These are phyloP conservation scores for Botrytis sinoallii DNA, from an alignment of 2,329 filamentous ascomycete genomes.

Conservation along the genomic window DNA sequence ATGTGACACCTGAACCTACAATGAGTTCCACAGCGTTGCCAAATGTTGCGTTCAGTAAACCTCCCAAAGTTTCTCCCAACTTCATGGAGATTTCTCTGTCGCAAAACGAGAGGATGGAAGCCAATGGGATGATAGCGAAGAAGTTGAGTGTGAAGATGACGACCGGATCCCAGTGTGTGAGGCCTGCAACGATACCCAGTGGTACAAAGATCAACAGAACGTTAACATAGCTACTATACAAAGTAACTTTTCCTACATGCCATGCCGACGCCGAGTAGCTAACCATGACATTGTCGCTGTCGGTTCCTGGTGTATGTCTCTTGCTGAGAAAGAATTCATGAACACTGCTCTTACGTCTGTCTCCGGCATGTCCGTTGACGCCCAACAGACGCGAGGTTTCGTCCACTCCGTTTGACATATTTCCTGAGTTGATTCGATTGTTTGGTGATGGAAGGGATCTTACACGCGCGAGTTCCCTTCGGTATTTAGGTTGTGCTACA, in stretches of 20 bases:
- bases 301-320: conserved; percentile 32
- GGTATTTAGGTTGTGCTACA: conserved; percentile 26
- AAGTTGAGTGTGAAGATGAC: conserved; percentile 58
- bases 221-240: conserved; percentile 57
- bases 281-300: conserved; percentile 30
- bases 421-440: neutral
- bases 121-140: conserved; percentile 57
- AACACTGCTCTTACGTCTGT: conserved; percentile 23
- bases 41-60: conserved; percentile 49
- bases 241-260: conserved; percentile 33
- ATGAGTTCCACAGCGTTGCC: conserved; percentile 56
- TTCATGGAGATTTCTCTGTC: conserved; percentile 44
- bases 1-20: conserved; percentile 31
- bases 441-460: conserved; percentile 3
- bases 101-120: conserved; percentile 43
- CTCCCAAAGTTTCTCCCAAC: conserved; percentile 56
- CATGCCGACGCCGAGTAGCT: conserved; percentile 27
- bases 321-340: conserved; percentile 31
- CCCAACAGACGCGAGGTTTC: conserved; percentile 29
- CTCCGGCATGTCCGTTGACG: conserved; percentile 19
- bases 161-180: conserved; percentile 48
- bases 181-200: conserved; percentile 65
- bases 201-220: conserved; percentile 75
- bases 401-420: conserved; percentile 15
- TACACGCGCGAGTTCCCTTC: conserved; percentile 23